These are phyloP conservation scores for Kwoniella botswanensis DNA, from an alignment of 768 basidiomycete species.

Conservation along the genomic window DNA sequence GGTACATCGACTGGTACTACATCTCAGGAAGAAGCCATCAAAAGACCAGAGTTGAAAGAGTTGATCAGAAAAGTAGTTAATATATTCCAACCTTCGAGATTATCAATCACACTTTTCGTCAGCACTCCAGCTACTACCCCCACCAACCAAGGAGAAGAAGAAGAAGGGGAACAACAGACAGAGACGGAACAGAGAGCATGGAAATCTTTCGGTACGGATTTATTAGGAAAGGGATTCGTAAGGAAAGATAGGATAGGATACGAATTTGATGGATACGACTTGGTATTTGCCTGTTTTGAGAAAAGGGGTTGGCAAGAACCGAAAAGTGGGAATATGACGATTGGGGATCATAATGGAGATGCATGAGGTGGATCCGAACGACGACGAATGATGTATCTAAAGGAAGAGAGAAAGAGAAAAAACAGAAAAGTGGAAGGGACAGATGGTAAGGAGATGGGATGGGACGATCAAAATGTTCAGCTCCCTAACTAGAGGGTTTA, in stretches of 20 bases:
- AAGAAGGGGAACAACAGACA: slow-evolving; percentile 40
- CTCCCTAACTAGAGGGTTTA: no score
- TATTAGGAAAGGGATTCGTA: slow-evolving; percentile 64
- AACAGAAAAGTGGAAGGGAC: no score
- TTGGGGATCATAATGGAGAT: slow-evolving; percentile 3
- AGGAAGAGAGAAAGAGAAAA: no score
- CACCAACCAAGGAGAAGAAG: slow-evolving; percentile 33
- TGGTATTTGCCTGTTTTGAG: slow-evolving; percentile 58
- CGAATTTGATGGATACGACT: slow-evolving; percentile 76
- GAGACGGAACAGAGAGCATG: slow-evolving; percentile 71
- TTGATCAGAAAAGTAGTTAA: slow-evolving; percentile 85
- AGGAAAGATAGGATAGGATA: slow-evolving; percentile 98
- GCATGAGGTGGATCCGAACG: background rate
- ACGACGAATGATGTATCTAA: background rate
- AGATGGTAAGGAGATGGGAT: background rate
- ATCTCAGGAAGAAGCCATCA: slow-evolving; percentile 24
- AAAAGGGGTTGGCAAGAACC: slow-evolving; percentile 44
- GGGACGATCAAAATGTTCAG: background rate
- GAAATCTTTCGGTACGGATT: slow-evolving; percentile 61
- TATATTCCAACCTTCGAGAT: slow-evolving; percentile 87
- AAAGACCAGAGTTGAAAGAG: slow-evolving; percentile 71
- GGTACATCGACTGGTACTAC: slow-evolving; percentile 14
- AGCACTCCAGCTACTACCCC: slow-evolving; percentile 56
- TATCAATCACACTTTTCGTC: slow-evolving; percentile 89
- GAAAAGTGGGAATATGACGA: background rate